phyloP scores from a whole-genome alignment of 305 asterid genomes.

The Solanum chacoense region DNA sequence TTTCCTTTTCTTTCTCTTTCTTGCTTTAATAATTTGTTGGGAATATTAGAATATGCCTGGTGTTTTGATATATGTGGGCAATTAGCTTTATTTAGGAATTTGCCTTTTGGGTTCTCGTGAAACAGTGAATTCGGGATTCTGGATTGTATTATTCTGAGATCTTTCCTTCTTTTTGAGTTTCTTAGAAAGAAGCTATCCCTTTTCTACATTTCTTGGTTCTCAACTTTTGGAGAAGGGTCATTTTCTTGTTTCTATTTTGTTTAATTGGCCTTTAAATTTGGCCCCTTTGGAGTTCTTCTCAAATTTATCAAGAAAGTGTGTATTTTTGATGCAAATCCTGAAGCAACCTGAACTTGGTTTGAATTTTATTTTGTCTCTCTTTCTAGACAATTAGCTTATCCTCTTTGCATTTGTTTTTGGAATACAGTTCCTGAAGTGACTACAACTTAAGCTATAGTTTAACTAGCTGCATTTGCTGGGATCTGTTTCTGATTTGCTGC shows the following conservation, averaged over 20 bases:
- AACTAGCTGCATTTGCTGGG: background rate
- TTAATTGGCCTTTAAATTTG: background rate
- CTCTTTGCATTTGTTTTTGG: background rate
- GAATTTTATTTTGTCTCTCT: background rate
- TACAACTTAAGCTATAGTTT: background rate
- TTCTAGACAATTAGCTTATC: background rate
- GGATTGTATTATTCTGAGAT: background rate
- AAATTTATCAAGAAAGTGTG: background rate
- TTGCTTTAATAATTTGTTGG: background rate
- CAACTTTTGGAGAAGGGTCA: background rate
- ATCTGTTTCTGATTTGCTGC: background rate
- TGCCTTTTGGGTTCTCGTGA: background rate
- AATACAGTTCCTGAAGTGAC: background rate
- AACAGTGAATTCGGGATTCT: background rate
- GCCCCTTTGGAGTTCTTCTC: background rate
- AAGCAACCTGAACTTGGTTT: background rate
- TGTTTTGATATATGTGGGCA: background rate
- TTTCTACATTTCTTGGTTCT: background rate
- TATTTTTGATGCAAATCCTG: background rate
- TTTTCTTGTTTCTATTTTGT: background rate
- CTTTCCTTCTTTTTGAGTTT: background rate
- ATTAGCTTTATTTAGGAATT: background rate
- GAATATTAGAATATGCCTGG: background rate
- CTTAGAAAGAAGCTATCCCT: background rate
- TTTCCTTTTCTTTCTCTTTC: background rate